phyloP scores from a whole-genome alignment of 2,329 filamentous ascomycete species.

The Cadophora sp. region DNA sequence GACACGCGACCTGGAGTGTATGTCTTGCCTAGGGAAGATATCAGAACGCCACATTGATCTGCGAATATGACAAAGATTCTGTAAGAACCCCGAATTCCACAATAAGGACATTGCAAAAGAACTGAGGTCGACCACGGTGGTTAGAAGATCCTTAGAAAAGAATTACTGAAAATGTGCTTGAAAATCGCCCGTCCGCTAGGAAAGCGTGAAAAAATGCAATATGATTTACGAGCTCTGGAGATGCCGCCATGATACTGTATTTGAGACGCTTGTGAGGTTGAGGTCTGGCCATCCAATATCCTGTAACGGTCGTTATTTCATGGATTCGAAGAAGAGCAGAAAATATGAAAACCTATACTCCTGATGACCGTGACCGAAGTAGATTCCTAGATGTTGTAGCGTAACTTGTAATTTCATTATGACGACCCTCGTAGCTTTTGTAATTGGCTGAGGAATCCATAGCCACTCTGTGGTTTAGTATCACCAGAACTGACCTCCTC shows the following conservation, averaged over 20 bases:
- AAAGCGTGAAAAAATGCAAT: neutral
- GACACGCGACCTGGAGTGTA: neutral
- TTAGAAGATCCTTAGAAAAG: neutral
- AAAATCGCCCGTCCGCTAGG: neutral
- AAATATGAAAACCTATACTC: neutral
- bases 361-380: neutral
- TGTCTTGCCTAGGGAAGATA: neutral
- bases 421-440: conserved; percentile 44
- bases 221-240: neutral
- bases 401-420: conserved; percentile 24
- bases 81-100: neutral
- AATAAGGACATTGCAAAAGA: neutral
- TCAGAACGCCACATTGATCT: neutral
- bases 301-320: neutral
- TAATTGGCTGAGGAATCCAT: conserved; percentile 46
- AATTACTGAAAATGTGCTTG: neutral
- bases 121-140: neutral
- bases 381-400: neutral
- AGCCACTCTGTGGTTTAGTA: conserved; percentile 40
- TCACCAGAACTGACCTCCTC: conserved; percentile 35
- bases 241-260: neutral
- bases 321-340: neutral
- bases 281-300: neutral
- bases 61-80: neutral
- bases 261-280: neutral